These are phyloP conservation scores for Pistacia vera DNA, from an alignment of 345 rosid species.

Conservation along the genomic window DNA sequence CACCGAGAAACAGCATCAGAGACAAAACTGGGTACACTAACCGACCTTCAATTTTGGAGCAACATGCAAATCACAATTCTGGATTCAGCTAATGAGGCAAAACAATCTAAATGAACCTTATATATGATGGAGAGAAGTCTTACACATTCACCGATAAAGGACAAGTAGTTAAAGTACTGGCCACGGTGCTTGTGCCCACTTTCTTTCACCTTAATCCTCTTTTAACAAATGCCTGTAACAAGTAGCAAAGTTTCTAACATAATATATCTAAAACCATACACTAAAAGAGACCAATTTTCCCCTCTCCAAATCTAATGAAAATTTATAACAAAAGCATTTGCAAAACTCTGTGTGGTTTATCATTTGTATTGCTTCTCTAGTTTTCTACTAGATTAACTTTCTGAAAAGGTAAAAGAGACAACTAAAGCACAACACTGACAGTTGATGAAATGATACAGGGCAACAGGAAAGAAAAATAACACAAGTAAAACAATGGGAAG, in stretches of 20 bases:
- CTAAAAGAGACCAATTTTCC: background rate
- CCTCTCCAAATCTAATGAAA: background rate
- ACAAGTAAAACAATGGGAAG: too few relatives aligned
- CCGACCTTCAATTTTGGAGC: too few relatives aligned
- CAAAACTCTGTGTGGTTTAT: background rate
- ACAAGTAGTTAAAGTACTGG: conserved; percentile 40
- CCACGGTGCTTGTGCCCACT: conserved; percentile 37
- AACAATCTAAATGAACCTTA: background rate
- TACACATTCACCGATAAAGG: conserved; percentile 38
- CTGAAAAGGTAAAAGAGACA: background rate
- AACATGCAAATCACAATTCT: too few relatives aligned
- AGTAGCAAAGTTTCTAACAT: background rate
- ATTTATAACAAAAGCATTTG: background rate
- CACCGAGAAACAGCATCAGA: too few relatives aligned
- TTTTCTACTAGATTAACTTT: background rate
- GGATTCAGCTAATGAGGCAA: too few relatives aligned
- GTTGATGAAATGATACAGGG: background rate
- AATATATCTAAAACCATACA: background rate
- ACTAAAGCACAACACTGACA: background rate
- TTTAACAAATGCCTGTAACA: conserved; percentile 33
- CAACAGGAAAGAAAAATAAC: background rate
- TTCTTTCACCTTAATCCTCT: conserved; percentile 28
- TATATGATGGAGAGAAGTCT: background rate
- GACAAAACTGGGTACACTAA: too few relatives aligned
- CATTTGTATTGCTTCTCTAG: background rate